Conservation (phyloP, 148 eudicot species). For the Fagopyrum tataricum region DNA sequence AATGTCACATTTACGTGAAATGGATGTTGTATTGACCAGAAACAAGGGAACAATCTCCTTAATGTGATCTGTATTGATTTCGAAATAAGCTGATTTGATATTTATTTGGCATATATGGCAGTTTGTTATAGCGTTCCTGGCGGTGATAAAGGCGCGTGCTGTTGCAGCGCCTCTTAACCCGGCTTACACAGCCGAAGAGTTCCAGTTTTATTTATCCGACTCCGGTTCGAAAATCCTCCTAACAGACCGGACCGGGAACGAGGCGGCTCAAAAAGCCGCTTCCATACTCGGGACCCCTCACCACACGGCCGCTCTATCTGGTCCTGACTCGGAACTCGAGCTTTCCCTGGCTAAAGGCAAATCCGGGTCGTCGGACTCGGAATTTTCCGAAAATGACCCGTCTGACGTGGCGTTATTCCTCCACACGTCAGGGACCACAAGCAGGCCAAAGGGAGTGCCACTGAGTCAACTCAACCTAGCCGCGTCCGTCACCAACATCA, state of each 20-base stretch:
- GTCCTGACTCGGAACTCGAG: slow-evolving; percentile 25
- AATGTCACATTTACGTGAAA: background rate
- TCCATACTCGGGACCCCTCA: slow-evolving; percentile 55
- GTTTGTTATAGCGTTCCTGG: slow-evolving; percentile 77
- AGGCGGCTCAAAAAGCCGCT: slow-evolving; percentile 58
- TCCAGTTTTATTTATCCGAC: slow-evolving; percentile 88
- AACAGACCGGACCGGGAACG: slow-evolving; percentile 62
- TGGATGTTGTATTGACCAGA: too few species aligned
- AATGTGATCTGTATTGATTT: background rate
- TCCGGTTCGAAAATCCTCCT: slow-evolving; percentile 71
- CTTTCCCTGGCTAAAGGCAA: slow-evolving; percentile 29
- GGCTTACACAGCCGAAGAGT: slow-evolving; percentile 83
- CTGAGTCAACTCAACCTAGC: slow-evolving; percentile 60
- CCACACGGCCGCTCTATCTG: slow-evolving; percentile 35
- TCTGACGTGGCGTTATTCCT: slow-evolving; percentile 70
- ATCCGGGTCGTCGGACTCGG: slow-evolving; percentile 16
- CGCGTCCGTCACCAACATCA: slow-evolving; percentile 68
- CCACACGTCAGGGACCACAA: slow-evolving; percentile 98
- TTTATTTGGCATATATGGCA: slow-evolving; percentile 21
- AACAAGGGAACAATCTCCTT: too few species aligned
- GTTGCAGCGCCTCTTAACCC: slow-evolving; percentile 81
- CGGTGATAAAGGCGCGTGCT: slow-evolving; percentile 78
- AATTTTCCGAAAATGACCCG: slow-evolving; percentile 41
- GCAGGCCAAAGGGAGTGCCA: slow-evolving; percentile 95
- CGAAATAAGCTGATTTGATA: background rate